Evolutionary conservation across 805 yeast species (phyloP), one percentile per base, ranked within the genome.

Genomic region (Sugiyamaella smithiae): DNA sequence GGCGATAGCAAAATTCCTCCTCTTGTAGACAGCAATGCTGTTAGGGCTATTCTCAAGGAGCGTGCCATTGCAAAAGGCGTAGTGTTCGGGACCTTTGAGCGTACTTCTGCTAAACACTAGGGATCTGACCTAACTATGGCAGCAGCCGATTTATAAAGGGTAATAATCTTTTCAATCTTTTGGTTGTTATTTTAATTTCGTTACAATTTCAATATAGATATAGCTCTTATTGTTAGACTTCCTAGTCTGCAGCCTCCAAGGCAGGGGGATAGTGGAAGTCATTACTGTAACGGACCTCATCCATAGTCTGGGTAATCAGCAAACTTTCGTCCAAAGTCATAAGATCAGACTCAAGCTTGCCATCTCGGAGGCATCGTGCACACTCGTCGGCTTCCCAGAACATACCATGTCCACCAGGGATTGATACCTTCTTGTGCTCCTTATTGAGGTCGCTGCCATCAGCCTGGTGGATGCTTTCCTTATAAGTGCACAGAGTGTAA

Each of bases 351-450:
- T 71, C 68, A 12, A 60, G 56, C 46, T 63, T 66, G 9, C 78
- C 78, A 12, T 60, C 64, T 4, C 58, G 46, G 35, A 80, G 64
- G 46, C 72, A 76, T 41, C 68, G 61, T 2, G 79, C 82, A 25
- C 72, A 73, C 3, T 76, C 80, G 55, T 77, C 74, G 1, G 82
- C 82, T 63, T 80, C 84, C 60, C 73, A 74, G 55, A 74, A 75
- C 59, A 78, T 74, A 0, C 85, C 85, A 42, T 66, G 60, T 40
- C 63, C 53, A 22, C 48, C 64, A 8, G 55, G 56, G 25, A 57
- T 40, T 6, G 28, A 5, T 28, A 46, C 45, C 26, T 50, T 35
- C 40, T 45, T 20, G 46, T 19, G 28, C 31, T 36, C 23, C 32
- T 24, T 22, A 16, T 25, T 20, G 31, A 17, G 12, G 9, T 23